Conservation (phyloP, 352 stramenopile genomes). For the Phytopythium aichiense region DNA sequence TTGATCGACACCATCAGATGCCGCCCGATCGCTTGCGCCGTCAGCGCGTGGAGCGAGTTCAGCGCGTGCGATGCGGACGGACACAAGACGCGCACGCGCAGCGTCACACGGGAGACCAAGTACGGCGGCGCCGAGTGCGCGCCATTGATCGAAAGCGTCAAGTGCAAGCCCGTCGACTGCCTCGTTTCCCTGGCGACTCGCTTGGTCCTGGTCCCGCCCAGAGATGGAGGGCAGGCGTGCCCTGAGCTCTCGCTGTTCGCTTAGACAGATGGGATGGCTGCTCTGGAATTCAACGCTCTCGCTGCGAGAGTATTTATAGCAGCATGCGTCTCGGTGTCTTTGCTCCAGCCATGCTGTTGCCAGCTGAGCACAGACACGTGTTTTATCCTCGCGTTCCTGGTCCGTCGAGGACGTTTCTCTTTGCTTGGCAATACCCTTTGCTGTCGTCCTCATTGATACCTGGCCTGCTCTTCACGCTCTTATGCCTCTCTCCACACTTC, state of each 20-base stretch:
- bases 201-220: constrained; percentile 24
- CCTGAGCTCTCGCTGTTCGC: constrained; percentile 23
- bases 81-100: constrained; percentile 23
- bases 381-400: neutral
- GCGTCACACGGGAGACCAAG: constrained; percentile 14
- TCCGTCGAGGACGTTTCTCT: neutral
- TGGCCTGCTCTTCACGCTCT: neutral
- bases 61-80: constrained; percentile 18
- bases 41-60: constrained; percentile 23
- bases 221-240: constrained; percentile 35
- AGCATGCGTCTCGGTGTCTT: neutral
- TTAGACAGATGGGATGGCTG: neutral
- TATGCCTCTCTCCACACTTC: neutral
- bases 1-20: constrained; percentile 22
- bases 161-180: constrained; percentile 25
- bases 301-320: neutral
- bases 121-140: constrained; percentile 21
- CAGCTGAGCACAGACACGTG: neutral
- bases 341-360: neutral
- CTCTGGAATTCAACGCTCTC: neutral
- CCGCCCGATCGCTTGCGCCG: constrained; percentile 16
- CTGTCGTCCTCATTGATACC: neutral
- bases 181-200: constrained; percentile 32
- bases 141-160: constrained; percentile 15
- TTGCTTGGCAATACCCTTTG: neutral